phyloP scores from a whole-genome alignment of 2,329 filamentous ascomycete species.

The Colletotrichum liaoningense region DNA sequence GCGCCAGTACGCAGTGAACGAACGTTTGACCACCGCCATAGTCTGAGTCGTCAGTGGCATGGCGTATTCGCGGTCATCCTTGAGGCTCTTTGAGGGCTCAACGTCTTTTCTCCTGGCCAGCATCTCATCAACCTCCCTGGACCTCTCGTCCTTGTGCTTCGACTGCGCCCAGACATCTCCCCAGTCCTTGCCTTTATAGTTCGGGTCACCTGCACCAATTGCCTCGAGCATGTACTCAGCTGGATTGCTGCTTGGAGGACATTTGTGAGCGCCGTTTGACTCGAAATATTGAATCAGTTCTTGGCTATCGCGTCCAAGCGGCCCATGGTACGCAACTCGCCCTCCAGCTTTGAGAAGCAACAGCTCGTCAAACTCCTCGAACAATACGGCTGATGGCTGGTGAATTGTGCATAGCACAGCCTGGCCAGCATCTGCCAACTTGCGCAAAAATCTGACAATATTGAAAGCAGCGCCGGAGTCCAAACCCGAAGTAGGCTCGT shows the following conservation, averaged over 20 bases:
- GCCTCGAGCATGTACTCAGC: slow-evolving; percentile 68
- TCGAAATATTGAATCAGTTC: slow-evolving; percentile 64
- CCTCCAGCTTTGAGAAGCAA: slow-evolving; percentile 66
- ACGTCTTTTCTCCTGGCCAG: slow-evolving; percentile 56
- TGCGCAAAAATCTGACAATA: slow-evolving; percentile 70
- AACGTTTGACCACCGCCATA: slow-evolving; percentile 63
- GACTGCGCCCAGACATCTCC: slow-evolving; percentile 69
- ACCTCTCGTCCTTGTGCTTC: slow-evolving; percentile 56
- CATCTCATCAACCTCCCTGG: slow-evolving; percentile 64
- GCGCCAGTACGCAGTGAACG: slow-evolving; percentile 74
- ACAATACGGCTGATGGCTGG: slow-evolving; percentile 67
- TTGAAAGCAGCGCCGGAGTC: slow-evolving; percentile 70
- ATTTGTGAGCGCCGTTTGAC: slow-evolving; percentile 58
- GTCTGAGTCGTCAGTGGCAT: slow-evolving; percentile 68
- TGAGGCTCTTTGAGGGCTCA: slow-evolving; percentile 50
- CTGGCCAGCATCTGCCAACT: slow-evolving; percentile 69
- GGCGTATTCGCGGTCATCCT: slow-evolving; percentile 71
- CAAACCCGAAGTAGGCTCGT: slow-evolving; percentile 70
- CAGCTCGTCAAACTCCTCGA: slow-evolving; percentile 68
- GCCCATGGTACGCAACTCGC: slow-evolving; percentile 64
- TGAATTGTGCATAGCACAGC: slow-evolving; percentile 72
- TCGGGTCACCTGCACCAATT: slow-evolving; percentile 71
- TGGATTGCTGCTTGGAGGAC: slow-evolving; percentile 60
- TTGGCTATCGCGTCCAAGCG: slow-evolving; percentile 61
- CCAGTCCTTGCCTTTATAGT: slow-evolving; percentile 72